Evolutionary conservation across 2,329 filamentous ascomycete genomes (phyloP).

Genomic region (Fusarium illudens): DNA sequence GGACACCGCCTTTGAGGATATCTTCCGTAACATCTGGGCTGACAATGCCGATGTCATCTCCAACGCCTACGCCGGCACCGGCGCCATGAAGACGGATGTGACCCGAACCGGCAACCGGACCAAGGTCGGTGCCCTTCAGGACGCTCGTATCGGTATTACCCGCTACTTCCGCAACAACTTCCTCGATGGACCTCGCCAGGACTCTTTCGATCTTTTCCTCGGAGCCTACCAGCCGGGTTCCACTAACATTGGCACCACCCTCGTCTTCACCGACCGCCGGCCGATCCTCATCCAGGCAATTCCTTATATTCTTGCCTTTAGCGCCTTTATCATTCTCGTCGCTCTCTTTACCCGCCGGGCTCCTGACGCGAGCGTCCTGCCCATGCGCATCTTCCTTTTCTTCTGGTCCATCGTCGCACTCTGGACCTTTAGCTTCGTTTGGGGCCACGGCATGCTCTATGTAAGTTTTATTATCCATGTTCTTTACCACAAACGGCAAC

Average conservation of each 20-base stretch:
- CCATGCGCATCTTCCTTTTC: constrained; percentile 81
- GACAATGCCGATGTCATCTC: constrained; percentile 98
- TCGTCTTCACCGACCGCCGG: constrained; percentile 84
- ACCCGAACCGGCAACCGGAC: constrained; percentile 93
- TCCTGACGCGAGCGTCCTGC: constrained; percentile 79
- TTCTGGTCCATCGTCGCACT: constrained; percentile 76
- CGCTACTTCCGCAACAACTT: constrained; percentile 96
- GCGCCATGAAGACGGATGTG: constrained; percentile 97
- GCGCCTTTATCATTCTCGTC: constrained; percentile 82
- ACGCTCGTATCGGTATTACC: constrained; percentile 86
- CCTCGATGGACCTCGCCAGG: constrained; percentile 89
- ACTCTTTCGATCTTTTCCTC: constrained; percentile 94
- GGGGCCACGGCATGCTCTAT: constrained; percentile 88
- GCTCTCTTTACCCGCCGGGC: constrained; percentile 75
- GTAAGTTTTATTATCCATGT: constrained; percentile 65
- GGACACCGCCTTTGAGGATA: constrained; percentile 81
- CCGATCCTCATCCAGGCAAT: constrained; percentile 92
- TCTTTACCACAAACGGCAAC: constrained; percentile 1
- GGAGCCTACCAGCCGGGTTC: constrained; percentile 82
- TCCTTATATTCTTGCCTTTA: constrained; percentile 88
- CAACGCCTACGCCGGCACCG: constrained; percentile 91
- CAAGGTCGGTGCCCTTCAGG: constrained; percentile 82
- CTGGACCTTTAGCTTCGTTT: constrained; percentile 81
- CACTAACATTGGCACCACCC: constrained; percentile 73
- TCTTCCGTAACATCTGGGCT: constrained; percentile 98